Evolutionary conservation across 129 eudicot genomes (phyloP), one percentile per base, ranked within the genome.

Genomic region (Silybum marianum): DNA sequence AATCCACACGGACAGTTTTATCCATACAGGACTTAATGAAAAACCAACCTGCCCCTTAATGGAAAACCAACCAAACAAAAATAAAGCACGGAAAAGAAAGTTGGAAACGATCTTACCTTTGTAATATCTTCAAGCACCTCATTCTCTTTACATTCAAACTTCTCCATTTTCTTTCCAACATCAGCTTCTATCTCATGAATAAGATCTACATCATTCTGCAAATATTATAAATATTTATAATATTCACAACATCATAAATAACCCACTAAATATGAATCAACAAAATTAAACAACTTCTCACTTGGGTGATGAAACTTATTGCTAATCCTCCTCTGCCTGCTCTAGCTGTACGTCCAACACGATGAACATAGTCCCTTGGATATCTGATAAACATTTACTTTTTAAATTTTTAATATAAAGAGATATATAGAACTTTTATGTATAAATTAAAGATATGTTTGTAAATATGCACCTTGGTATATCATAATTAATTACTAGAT

Each of bases 341-440:
- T 90, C 98, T 94, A 44, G 98, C 98, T 62, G 98, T 94, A 85
- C 98, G 97, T 44, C 98, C 98, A 79, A 94, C 98, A 72, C 98
- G 98, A 82, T 94, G 98, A 82, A 94, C 90, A 82, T 94, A 94
- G 80, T 94, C 98, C 78, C 88, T 85, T 21, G 97, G 91, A 72
- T 81, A 82, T 84, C 98, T 94, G 78, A 38, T 23, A 66, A 2
- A 30, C 26, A 7, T 21, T 19, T 28, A 30, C 23, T 58, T 5
- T 58, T 58, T 4, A 6, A n/a, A 14, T 1, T 54, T 58, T n/a
- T 7, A 5, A 18, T 19, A 48, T 16, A 44, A 4, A 1, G 3
- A 6, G 22, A 70, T 46, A 71, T n/a, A 24, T 16, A 19, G 13
- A 40, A 38, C 10, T 62, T 32, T 32, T 22, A n/a, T 40, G 34